Evolutionary conservation across 1,139 yeast genomes (phyloP), one percentile per base, ranked within the genome.

Genomic region (Spathaspora sp.): DNA sequence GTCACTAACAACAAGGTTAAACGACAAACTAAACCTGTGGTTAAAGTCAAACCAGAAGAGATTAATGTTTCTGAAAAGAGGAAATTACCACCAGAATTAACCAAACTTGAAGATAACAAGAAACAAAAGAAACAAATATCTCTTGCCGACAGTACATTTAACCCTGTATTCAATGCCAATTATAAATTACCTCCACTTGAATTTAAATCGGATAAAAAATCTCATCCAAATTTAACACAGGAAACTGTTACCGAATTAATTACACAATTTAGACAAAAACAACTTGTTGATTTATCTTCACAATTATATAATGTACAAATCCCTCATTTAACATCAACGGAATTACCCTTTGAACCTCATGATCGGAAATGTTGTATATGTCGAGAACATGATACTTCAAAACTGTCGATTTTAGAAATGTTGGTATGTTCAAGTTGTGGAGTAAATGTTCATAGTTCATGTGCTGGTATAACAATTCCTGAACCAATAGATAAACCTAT

Each of bases 401-500:
- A 50, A 15, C 37, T 51, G 2, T 43, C 51, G 2, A 36, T 49
- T 15, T 45, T 54, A 16, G 78, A 74, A 16, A 70, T 76, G 57
- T 55, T 80, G n/a, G 67, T 73, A 1, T 91, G 97, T 61, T 63
- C 73, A 1, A 71, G 74, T 18, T 91, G 98, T 68, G 87, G 89
- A 0, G 68, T 89, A 23, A 75, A 74, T 47, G 90, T 85, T 1
- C 98, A 91, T 60, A 67, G 77, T 1, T 63, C 77, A 0, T 90
- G 97, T 60, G 84, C 84, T 57, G 96, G 96, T 1, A 56, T 80
- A 6, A 43, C 41, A 26, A 51, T 68, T 4, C 61, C 61, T 1
- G 67, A 58, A 1, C 53, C 56, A 2, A 49, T 52, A 2, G 43
- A 55, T 2, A 58, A 54, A 29, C 71, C 72, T 0, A 53, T 63